These are phyloP conservation scores for Erodium chrysanthum DNA, from an alignment of 441 rosid species.

Conservation along the genomic window DNA sequence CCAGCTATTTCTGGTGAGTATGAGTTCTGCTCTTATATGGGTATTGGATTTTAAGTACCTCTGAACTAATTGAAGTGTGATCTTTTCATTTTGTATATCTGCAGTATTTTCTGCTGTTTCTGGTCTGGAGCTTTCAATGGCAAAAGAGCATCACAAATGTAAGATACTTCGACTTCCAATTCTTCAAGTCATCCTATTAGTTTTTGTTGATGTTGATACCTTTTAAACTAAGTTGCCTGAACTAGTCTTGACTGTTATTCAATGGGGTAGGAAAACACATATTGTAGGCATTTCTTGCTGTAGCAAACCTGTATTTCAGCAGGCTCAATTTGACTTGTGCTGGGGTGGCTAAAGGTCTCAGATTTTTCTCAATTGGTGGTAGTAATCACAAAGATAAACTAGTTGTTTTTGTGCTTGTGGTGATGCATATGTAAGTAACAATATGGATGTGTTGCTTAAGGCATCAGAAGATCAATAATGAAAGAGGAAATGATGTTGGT, in stretches of 20 bases:
- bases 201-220: background rate
- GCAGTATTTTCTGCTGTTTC: slow-evolving; percentile 95
- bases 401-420: background rate
- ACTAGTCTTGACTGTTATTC: background rate
- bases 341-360: background rate
- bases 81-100: no score
- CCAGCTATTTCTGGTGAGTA: slow-evolving; percentile 71
- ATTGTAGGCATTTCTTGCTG: no score
- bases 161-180: slow-evolving; percentile 20
- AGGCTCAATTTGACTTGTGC: background rate
- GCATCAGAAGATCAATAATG: background rate
- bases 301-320: no score
- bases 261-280: no score
- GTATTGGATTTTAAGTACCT: background rate
- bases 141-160: slow-evolving; percentile 83
- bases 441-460: background rate
- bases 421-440: no score
- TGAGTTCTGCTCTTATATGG: slow-evolving; percentile 1
- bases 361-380: background rate
- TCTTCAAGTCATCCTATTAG: background rate
- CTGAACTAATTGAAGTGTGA: background rate
- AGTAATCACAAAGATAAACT: background rate
- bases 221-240: background rate
- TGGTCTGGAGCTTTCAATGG: slow-evolving; percentile 88
- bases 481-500: background rate